Evolutionary conservation across 192 early-diverging fungal genomes (phyloP).

Genomic region (Podila epicladia): DNA sequence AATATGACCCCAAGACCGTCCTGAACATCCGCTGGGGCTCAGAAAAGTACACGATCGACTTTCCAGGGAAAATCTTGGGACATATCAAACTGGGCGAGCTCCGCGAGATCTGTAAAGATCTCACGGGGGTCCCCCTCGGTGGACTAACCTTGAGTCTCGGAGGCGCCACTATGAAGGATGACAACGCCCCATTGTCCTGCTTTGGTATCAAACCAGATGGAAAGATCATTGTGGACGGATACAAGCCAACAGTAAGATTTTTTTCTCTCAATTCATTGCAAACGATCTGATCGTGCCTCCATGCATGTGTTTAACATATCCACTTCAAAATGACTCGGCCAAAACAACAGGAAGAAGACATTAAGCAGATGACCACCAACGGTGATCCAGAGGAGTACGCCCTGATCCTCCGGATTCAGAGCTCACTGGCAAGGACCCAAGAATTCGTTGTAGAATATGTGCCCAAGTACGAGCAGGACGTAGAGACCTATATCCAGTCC

Average conservation of each 20-base stretch:
- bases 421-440: slow-evolving; percentile 39
- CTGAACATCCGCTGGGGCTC: slow-evolving; percentile 40
- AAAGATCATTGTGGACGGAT: slow-evolving; percentile 78
- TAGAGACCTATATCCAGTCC: slow-evolving; percentile 23
- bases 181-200: slow-evolving; percentile 68
- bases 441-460: slow-evolving; percentile 52
- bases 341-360: slow-evolving; percentile 46
- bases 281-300: too few species aligned
- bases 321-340: too few species aligned
- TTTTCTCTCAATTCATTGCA: too few species aligned
- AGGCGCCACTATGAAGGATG: slow-evolving; percentile 83
- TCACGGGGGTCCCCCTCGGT: slow-evolving; percentile 80
- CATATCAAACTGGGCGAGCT: slow-evolving; percentile 76
- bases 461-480: slow-evolving; percentile 55
- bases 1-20: slow-evolving; percentile 31
- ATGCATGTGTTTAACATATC: too few species aligned
- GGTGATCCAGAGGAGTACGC: slow-evolving; percentile 64
- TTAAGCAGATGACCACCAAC: slow-evolving; percentile 53
- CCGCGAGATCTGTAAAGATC: slow-evolving; percentile 75
- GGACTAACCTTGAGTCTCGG: slow-evolving; percentile 78
- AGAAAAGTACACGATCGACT: slow-evolving; percentile 43
- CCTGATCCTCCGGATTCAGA: slow-evolving; percentile 56
- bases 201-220: slow-evolving; percentile 82
- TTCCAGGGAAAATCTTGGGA: slow-evolving; percentile 52
- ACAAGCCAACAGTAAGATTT: slow-evolving; percentile 63